phyloP scores from a whole-genome alignment of 805 yeast species.

The Blastobotrys terrestris region DNA sequence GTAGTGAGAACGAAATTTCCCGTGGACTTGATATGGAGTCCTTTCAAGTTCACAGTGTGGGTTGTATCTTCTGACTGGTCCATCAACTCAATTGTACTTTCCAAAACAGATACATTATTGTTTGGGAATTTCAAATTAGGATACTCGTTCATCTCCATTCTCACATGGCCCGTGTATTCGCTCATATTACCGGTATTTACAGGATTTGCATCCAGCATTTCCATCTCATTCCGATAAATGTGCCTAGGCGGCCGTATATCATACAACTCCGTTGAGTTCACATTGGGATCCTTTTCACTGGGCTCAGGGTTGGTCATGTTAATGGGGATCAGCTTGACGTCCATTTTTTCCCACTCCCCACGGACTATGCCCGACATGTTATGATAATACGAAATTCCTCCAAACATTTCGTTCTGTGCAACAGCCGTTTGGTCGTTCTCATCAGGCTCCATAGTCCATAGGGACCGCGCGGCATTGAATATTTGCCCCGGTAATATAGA shows the following conservation, averaged over 20 bases:
- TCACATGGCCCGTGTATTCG: slow-evolving; percentile 9
- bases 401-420: slow-evolving; percentile 36
- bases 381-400: slow-evolving; percentile 13
- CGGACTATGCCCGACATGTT: slow-evolving; percentile 35
- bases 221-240: background rate
- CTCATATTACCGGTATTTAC: slow-evolving; percentile 13
- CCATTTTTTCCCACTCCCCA: slow-evolving; percentile 42
- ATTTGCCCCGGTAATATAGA: slow-evolving; percentile 16
- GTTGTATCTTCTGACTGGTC: slow-evolving; percentile 19
- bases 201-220: background rate
- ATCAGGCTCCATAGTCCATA: slow-evolving; percentile 34
- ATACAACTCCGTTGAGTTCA: background rate
- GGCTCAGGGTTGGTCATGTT: slow-evolving; percentile 15
- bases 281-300: background rate
- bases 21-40: slow-evolving; percentile 29
- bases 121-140: background rate
- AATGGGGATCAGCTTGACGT: slow-evolving; percentile 34
- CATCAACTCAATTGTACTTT: slow-evolving; percentile 11
- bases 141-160: slow-evolving; percentile 10
- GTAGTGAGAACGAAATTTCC: slow-evolving; percentile 31
- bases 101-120: slow-evolving; percentile 10
- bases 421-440: slow-evolving; percentile 38
- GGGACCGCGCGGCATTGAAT: background rate
- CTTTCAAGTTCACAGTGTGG: slow-evolving; percentile 25
- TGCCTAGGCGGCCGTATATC: background rate